Percentiles rank a stretch among this genome's conserved stretches.
These are phyloP conservation scores for Taphrina flavorubra DNA, from an alignment of 1,139 yeast species.

Conservation along the genomic window DNA sequence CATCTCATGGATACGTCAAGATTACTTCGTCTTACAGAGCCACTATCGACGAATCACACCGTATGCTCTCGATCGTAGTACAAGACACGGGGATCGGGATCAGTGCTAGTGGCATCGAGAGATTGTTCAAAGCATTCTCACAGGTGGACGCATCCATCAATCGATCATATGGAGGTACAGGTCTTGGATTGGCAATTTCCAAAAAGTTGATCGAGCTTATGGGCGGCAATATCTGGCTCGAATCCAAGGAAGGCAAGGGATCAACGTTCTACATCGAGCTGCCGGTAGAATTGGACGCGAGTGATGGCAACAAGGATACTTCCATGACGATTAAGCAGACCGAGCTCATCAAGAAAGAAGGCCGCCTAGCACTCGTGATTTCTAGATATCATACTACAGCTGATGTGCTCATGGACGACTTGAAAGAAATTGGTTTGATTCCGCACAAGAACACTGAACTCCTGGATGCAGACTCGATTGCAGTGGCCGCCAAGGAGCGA, in stretches of 20 bases:
- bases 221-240: conserved; percentile 39
- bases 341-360: conserved; percentile 6
- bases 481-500: conserved; percentile 2
- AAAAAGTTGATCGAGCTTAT: conserved; percentile 34
- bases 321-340: conserved; percentile 8
- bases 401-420: conserved; percentile 22
- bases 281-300: background rate
- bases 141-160: conserved; percentile 67
- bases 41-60: background rate
- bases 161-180: conserved; percentile 65
- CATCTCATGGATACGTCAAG: conserved; percentile 65
- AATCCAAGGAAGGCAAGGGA: conserved; percentile 23
- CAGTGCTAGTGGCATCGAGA: conserved; percentile 55
- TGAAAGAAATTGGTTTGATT: conserved; percentile 2
- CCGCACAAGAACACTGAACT: conserved; percentile 16
- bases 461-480: conserved; percentile 10
- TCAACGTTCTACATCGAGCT: conserved; percentile 26
- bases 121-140: conserved; percentile 60
- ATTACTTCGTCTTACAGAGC: conserved; percentile 40
- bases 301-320: background rate
- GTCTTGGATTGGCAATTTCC: conserved; percentile 56
- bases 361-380: conserved; percentile 16
- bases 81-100: conserved; percentile 69
- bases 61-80: conserved; percentile 65
- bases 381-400: conserved; percentile 16